Evolutionary conservation across 495 filamentous ascomycete genomes (phyloP), one percentile per base, ranked within the genome.

Genomic region (Tetracladium setigerum): DNA sequence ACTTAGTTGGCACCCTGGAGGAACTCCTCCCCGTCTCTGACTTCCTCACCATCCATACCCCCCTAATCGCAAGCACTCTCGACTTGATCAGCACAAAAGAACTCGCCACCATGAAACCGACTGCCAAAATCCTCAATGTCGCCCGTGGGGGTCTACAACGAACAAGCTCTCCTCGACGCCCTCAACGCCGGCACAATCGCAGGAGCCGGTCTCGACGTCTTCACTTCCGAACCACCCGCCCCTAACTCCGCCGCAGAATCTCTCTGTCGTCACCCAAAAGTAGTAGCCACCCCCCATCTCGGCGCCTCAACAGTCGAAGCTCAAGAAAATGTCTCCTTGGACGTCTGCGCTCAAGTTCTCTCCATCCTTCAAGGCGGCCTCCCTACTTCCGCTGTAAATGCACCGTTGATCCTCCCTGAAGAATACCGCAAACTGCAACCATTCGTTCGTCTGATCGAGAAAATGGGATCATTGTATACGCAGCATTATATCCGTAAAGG

Each of bases 131-230:
- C 30, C 61, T 86, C 30, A 87, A 88, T 47, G 83, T 86, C 1
- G 82, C 82, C 3, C 63, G 85, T 15, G 85, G 85, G n/a, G 83
- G 83, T 2, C 83, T 81, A 86, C 49, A 82, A 88, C 51, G 85
- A 89, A 62, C 66, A 59, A 13, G 84, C 84, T 2, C 66, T 89
- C 11, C 62, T 88, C 0, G 73, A 68, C 13, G 84, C 84, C 2
- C 57, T 89, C 1, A 74, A 87, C 17, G 70, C 69, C 5, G 82
- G 81, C 2, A 79, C 74, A 54, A 77, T 89, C 18, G 82, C 77
- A 1, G 84, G 83, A 0, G 85, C 85, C 0, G 85, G 83, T 4
- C 60, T 88, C 13, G 85, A 89, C 62, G 85, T 89, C 38, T 88
- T 82, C 60, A 85, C 82, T 0, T 67, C 68, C 1, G 85, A 89